Conservation (phyloP, 2,329 filamentous ascomycete species). For the Aspergillus sp. region DNA sequence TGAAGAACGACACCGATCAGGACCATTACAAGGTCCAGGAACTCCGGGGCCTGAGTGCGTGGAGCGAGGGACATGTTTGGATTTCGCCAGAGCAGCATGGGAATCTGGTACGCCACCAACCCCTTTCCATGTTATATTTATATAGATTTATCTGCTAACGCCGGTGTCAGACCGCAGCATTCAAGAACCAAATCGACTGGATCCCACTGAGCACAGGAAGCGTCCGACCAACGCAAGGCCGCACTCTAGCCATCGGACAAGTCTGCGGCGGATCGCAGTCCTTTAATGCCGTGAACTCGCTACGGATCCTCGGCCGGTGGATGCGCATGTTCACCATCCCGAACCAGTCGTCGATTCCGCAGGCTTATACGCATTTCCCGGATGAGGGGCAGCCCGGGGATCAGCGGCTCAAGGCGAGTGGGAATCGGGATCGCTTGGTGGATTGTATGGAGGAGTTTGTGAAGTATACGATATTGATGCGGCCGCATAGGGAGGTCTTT, state of each 20-base stretch:
- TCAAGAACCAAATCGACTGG: conserved; percentile 72
- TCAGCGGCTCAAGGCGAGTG: conserved; percentile 54
- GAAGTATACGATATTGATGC: conserved; percentile 66
- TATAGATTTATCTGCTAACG: background rate
- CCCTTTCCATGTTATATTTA: background rate
- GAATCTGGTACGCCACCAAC: conserved; percentile 51
- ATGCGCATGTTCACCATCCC: conserved; percentile 69
- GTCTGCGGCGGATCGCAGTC: conserved; percentile 65
- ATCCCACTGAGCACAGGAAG: conserved; percentile 62
- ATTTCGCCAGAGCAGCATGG: conserved; percentile 67
- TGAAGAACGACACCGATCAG: conserved; percentile 63
- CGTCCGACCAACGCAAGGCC: conserved; percentile 65
- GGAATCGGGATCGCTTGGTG: conserved; percentile 60
- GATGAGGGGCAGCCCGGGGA: conserved; percentile 47
- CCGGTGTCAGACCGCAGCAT: conserved; percentile 55
- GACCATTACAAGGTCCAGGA: conserved; percentile 63
- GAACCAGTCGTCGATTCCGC: conserved; percentile 65
- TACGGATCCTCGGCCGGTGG: conserved; percentile 67
- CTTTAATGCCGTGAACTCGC: conserved; percentile 66
- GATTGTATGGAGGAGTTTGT: conserved; percentile 72
- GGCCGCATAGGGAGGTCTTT: conserved; percentile 61
- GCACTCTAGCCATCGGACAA: conserved; percentile 62
- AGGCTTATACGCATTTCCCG: conserved; percentile 63
- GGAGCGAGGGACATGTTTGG: conserved; percentile 69
- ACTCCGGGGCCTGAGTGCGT: conserved; percentile 58